phyloP scores from a whole-genome alignment of 2,329 filamentous ascomycete species.

The Aspergillus transmontanensis region DNA sequence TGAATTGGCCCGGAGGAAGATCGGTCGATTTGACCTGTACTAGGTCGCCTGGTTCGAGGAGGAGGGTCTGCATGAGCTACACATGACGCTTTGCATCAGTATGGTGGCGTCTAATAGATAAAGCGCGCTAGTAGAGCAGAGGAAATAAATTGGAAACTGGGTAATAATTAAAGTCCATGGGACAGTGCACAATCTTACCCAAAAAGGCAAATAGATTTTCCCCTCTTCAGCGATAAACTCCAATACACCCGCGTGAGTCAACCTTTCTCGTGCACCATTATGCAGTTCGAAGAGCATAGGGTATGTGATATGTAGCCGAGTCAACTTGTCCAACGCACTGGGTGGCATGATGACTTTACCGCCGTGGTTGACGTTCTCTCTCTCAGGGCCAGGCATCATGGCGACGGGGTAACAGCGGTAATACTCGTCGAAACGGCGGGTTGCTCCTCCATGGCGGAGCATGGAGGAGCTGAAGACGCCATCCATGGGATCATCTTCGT shows the following conservation, averaged over 20 bases:
- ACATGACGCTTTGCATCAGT: conserved; percentile 8
- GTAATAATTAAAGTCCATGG: neutral
- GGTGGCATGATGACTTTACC: conserved; percentile 98
- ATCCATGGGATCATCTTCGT: conserved; percentile 55
- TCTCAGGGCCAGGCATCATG: conserved; percentile 89
- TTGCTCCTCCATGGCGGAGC: conserved; percentile 52
- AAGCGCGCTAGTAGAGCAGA: neutral
- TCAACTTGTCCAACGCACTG: conserved; percentile 94
- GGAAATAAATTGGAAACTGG: neutral
- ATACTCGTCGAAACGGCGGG: conserved; percentile 93
- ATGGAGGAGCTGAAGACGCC: conserved; percentile 58
- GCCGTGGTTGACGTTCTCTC: conserved; percentile 89
- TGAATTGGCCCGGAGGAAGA: conserved; percentile 83
- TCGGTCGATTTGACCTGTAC: conserved; percentile 95
- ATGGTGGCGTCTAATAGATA: neutral
- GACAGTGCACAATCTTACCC: conserved; percentile 61
- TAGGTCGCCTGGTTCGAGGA: conserved; percentile 88
- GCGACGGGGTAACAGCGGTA: conserved; percentile 95
- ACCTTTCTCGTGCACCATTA: conserved; percentile 77
- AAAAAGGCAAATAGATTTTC: conserved; percentile 92
- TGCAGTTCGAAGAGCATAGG: conserved; percentile 95
- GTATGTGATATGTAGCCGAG: conserved; percentile 92
- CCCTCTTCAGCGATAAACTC: conserved; percentile 98
- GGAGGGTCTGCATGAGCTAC: conserved; percentile 90
- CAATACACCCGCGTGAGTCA: conserved; percentile 90